Conservation (phyloP, 805 yeast species). For the Pichia paraexigua region DNA sequence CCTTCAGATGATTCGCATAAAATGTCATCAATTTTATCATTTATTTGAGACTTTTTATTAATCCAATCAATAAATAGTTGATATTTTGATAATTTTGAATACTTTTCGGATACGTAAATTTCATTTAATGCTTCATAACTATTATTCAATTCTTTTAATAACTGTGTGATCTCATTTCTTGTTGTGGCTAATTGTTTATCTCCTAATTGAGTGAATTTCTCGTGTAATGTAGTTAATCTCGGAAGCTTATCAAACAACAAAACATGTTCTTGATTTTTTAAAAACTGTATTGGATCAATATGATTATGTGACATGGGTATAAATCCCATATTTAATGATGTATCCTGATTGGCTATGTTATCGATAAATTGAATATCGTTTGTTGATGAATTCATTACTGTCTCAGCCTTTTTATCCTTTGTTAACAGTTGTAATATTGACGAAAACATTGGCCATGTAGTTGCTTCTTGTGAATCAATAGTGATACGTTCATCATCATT, state of each 20-base stretch:
- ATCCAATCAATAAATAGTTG: conserved; percentile 34
- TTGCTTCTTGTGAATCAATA: neutral
- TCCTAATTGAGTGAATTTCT: conserved; percentile 27
- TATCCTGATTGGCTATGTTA: neutral
- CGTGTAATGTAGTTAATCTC: conserved; percentile 22
- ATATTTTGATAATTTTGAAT: conserved; percentile 11
- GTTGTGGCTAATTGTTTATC: conserved; percentile 26
- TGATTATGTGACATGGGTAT: conserved; percentile 2
- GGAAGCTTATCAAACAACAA: conserved; percentile 19
- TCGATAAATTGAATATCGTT: neutral
- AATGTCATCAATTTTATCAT: conserved; percentile 31
- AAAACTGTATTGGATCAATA: conserved; percentile 27
- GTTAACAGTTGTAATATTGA: conserved; percentile 4
- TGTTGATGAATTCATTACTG: neutral
- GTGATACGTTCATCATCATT: neutral
- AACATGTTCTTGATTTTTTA: conserved; percentile 25
- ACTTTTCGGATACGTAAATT: conserved; percentile 34
- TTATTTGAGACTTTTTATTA: conserved; percentile 27
- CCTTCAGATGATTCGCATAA: conserved; percentile 37
- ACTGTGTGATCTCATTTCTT: conserved; percentile 24
- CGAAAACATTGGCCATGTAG: conserved; percentile 2
- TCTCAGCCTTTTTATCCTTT: neutral
- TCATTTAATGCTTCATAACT: conserved; percentile 39
- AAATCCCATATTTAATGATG: neutral
- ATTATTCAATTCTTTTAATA: conserved; percentile 33